Evolutionary conservation across 2,329 filamentous ascomycete species (phyloP).

Genomic region (Penicillium sp.): DNA sequence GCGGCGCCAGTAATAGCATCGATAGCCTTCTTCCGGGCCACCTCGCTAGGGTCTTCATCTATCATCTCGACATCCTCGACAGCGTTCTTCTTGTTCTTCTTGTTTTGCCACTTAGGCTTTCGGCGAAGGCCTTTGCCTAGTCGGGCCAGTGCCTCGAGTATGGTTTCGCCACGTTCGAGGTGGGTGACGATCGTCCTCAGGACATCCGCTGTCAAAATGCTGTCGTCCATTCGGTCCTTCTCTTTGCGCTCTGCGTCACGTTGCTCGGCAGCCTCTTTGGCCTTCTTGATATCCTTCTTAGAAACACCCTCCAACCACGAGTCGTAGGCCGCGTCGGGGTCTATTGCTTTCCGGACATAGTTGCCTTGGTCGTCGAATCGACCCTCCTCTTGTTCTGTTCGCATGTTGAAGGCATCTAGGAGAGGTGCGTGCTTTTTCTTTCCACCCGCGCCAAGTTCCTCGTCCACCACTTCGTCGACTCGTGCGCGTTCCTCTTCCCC

Average conservation of each 20-base stretch:
- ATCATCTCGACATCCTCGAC: constrained; percentile 69
- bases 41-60: constrained; percentile 67
- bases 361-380: constrained; percentile 89
- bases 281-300: constrained; percentile 89
- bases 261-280: constrained; percentile 82
- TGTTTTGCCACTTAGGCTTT: constrained; percentile 63
- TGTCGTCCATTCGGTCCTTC: constrained; percentile 72
- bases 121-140: constrained; percentile 66
- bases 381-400: constrained; percentile 84
- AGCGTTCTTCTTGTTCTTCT: constrained; percentile 50
- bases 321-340: constrained; percentile 89
- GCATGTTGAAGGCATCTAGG: constrained; percentile 95
- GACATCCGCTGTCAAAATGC: constrained; percentile 69
- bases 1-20: constrained; percentile 84
- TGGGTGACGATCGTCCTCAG: constrained; percentile 69
- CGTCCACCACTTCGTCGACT: constrained; percentile 74
- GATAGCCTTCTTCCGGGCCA: constrained; percentile 69
- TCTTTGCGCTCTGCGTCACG: constrained; percentile 73
- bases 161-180: constrained; percentile 78
- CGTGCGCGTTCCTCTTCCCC: constrained; percentile 69
- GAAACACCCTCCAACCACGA: constrained; percentile 88
- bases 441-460: constrained; percentile 84
- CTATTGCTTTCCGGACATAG: constrained; percentile 82
- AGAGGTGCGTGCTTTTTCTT: constrained; percentile 92
- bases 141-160: constrained; percentile 81